A percentile compares a stretch with the other conserved stretches of the same genome.
Evolutionary conservation across 805 yeast species (phyloP).

Genomic region (Yamadazyma nakazawae): DNA sequence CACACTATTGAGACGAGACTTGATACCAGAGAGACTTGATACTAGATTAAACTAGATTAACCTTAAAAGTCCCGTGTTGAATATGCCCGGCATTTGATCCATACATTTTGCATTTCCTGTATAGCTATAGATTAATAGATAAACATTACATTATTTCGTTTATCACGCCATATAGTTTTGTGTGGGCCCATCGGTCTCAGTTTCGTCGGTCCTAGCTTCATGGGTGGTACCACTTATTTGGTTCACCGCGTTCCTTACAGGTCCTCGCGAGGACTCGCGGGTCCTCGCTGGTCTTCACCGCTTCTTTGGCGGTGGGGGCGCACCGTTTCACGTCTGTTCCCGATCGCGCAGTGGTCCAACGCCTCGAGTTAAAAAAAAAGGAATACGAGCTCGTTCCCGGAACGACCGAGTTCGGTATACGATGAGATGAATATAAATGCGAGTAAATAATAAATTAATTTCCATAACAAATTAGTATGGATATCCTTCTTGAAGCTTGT

Average conservation of each 20-base stretch:
- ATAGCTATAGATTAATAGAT: background rate
- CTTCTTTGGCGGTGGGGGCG: too few relatives aligned
- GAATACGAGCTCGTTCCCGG: constrained; percentile 3
- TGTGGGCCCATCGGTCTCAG: background rate
- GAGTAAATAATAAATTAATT: constrained; percentile 20
- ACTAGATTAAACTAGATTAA: too few relatives aligned
- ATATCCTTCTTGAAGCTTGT: constrained; percentile 76
- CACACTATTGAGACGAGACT: background rate
- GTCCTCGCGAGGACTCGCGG: too few relatives aligned
- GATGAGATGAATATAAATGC: constrained; percentile 34
- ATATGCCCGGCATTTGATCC: too few relatives aligned
- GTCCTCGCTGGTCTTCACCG: too few relatives aligned
- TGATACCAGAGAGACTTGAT: too few relatives aligned
- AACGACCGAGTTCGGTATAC: constrained; percentile 8
- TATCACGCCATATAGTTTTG: background rate
- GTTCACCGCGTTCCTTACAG: too few relatives aligned
- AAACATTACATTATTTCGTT: background rate
- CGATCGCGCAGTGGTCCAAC: background rate
- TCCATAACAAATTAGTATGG: constrained; percentile 52
- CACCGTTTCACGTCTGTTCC: background rate
- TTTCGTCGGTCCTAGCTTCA: too few relatives aligned
- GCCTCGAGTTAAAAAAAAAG: too few relatives aligned
- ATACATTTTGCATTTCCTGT: background rate
- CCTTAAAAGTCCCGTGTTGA: too few relatives aligned
- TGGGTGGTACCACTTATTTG: too few relatives aligned